Evolutionary conservation across 805 yeast species (phyloP), one percentile per base, ranked within the genome.

Genomic region (Tetrapisispora nanseiensis): DNA sequence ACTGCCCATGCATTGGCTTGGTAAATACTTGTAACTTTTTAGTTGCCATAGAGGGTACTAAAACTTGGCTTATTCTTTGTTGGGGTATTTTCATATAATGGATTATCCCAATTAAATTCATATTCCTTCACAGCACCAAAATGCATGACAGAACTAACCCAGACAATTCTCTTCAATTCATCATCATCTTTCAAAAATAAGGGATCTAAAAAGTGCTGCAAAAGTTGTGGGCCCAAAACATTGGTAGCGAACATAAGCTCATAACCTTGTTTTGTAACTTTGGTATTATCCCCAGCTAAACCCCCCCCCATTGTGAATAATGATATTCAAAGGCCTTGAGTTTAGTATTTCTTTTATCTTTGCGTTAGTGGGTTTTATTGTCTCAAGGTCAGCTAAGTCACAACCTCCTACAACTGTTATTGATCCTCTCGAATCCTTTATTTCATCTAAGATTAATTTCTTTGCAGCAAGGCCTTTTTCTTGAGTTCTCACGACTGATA

Each of bases 371-470:
- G 56, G 50, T 40, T 56, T 56, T 40, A 68, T 51, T 0, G 61
- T 52, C 2, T 56, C 46, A 48, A 71, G 58, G 49, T 71, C 72
- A 33, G 63, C 47, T 45, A 65, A 65, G 46, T 70, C 74, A 37
- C 57, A 58, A 7, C 57, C 58, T 22, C 52, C 46, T 6, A 53
- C 50, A 28, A 58, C 52, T 1, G 41, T 36, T 12, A 57, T 39
- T 3, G 57, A 38, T 11, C 63, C 62, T 19, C 49, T 50, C 5
- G 61, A 54, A 15, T 52, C 48, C 8, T 55, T 53, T 16, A 51
- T 41, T 29, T 59, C 63, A n/a, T 51, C 45, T 19, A 54, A 31
- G 16, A 65, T 43, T 12, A 42, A 38, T 16, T 57, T 50, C 30
- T 59, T 56, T n/a, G 69, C 67, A 10, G 41, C 55, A 3, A 50